Evolutionary conservation across 805 yeast species (phyloP), one percentile per base, ranked within the genome.

Genomic region (Teunomyces atbi): DNA sequence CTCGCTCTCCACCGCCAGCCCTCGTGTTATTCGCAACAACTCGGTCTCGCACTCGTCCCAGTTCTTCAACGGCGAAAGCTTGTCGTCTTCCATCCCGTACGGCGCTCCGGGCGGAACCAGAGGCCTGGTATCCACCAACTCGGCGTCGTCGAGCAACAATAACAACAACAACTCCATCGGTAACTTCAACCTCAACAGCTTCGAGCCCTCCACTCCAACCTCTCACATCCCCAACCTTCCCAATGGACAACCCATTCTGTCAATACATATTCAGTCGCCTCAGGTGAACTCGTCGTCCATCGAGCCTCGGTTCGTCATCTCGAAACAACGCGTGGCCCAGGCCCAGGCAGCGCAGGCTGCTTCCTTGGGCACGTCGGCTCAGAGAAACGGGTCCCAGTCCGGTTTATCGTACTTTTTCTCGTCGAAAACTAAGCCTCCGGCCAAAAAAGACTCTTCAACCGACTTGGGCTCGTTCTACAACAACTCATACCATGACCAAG

Each of bases 301-400:
- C n/a, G 97, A 89, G 60, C 86, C 95, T 12, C 75, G 96, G 36
- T 89, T 90, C 60, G 82, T 90, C 42, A 85, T 90, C 33, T 86
- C 95, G 8, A 82, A 88, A 57, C 94, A 85, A 50, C 79, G 86
- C 45, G 81, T 83, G 19, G 83, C 76, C 38, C 82, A 70, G 52
- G 78, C 73, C 15, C 81, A 76, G 54, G 79, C 77, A 26, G 64
- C 61, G 4, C 60, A 60, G 21, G 54, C 53, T 16, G 77, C 76
- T 2, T 60, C 68, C 3, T 54, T 62, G 33, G 54, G 69, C 23
- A 55, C 70, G 6, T 57, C 66, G 13, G 39, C 39, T 11, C 72
- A 66, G 38, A 64, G 73, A 41, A 62, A 62, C 42, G 69, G 68
- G 7, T 74, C 79, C 5, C 77, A 74, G 48, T 69, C 79, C 7